Conservation (phyloP, 2,329 filamentous ascomycete genomes). For the Fusarium graminum region DNA sequence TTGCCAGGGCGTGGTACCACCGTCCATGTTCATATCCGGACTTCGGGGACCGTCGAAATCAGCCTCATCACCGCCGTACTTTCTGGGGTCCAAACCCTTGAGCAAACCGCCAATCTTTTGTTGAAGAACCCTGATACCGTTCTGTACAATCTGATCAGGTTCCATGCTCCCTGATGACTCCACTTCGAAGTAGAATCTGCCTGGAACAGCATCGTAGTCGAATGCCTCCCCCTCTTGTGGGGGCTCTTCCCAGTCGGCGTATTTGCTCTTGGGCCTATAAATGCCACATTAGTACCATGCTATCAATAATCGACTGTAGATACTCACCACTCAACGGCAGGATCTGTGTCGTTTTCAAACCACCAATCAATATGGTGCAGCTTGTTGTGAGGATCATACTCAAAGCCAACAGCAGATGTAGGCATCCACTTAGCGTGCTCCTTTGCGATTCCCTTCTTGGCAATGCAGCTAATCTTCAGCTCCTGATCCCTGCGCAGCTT, state of each 20-base stretch:
- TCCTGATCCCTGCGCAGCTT: constrained; percentile 93
- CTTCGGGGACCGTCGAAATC: constrained; percentile 75
- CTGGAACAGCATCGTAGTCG: constrained; percentile 88
- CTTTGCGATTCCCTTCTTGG: constrained; percentile 98
- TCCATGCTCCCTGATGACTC: constrained; percentile 90
- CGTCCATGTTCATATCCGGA: constrained; percentile 73
- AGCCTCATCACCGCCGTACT: constrained; percentile 67
- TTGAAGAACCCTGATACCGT: constrained; percentile 89
- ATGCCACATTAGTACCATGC: constrained; percentile 10
- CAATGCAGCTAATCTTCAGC: constrained; percentile 89
- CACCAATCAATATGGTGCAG: constrained; percentile 91
- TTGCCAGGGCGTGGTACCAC: constrained; percentile 67
- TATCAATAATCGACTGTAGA: neutral
- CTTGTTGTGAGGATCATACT: constrained; percentile 98
- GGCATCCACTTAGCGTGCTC: constrained; percentile 99
- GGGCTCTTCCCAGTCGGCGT: constrained; percentile 83
- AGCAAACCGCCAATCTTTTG: constrained; percentile 89
- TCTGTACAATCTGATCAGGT: constrained; percentile 88
- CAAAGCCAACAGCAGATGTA: constrained; percentile 91
- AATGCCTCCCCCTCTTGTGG: constrained; percentile 87
- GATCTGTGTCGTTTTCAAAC: constrained; percentile 83
- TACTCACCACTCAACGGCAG: constrained; percentile 84
- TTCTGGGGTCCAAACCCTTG: constrained; percentile 62
- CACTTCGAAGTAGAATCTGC: constrained; percentile 92
- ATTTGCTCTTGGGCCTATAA: constrained; percentile 82